Conservation (phyloP, 2,329 filamentous ascomycete genomes). For the Alternaria consortialis region DNA sequence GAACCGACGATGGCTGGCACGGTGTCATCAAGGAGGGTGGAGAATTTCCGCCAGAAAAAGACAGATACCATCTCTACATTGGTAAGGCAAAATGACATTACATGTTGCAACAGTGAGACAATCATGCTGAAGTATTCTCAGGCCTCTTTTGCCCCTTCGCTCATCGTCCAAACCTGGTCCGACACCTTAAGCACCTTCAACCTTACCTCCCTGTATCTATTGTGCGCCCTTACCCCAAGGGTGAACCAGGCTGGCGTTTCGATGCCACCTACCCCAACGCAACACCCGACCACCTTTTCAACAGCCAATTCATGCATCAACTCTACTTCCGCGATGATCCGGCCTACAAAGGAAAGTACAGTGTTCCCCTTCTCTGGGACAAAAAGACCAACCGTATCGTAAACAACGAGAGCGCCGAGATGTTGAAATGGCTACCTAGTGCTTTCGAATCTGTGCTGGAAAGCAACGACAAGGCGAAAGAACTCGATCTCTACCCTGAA, state of each 20-base stretch:
- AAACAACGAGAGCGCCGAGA: conserved; percentile 68
- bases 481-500: conserved; percentile 63
- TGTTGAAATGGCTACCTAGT: conserved; percentile 66
- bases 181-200: conserved; percentile 66
- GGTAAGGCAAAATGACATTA: conserved; percentile 37
- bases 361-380: conserved; percentile 70
- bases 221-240: conserved; percentile 73
- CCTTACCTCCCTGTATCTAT: conserved; percentile 65
- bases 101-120: neutral
- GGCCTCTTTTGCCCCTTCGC: conserved; percentile 73
- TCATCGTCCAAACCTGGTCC: conserved; percentile 66
- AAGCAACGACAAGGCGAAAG: conserved; percentile 48
- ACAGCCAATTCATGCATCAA: conserved; percentile 67
- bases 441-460: conserved; percentile 62
- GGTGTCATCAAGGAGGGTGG: conserved; percentile 58
- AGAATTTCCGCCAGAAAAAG: conserved; percentile 60
- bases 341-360: conserved; percentile 68
- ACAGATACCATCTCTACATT: conserved; percentile 65
- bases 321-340: conserved; percentile 69
- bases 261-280: conserved; percentile 65
- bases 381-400: conserved; percentile 64
- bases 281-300: conserved; percentile 68
- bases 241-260: conserved; percentile 69
- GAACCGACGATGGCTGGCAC: conserved; percentile 61
- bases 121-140: conserved; percentile 22